A percentile compares a stretch with the other conserved stretches of the same genome.
Evolutionary conservation across 352 stramenopile genomes (phyloP).

Genomic region (Pythium volutum): DNA sequence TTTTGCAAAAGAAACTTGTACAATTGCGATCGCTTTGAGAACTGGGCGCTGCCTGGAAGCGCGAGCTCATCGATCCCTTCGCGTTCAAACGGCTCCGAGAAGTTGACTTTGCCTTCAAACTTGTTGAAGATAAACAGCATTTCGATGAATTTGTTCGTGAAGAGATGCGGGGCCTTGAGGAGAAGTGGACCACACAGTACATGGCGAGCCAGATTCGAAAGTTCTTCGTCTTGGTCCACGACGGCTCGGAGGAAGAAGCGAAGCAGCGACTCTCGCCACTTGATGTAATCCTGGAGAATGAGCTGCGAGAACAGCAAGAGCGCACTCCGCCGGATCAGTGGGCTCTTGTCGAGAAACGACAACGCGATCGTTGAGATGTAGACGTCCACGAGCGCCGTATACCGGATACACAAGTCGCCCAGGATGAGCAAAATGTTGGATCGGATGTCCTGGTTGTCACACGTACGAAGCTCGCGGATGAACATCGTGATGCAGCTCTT

Average conservation of each 20-base stretch:
- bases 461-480: slow-evolving; percentile 91
- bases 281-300: slow-evolving; percentile 98
- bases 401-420: slow-evolving; percentile 95
- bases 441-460: slow-evolving; percentile 82
- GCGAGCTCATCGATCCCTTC: slow-evolving; percentile 65
- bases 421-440: slow-evolving; percentile 97
- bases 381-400: slow-evolving; percentile 95
- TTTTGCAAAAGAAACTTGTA: slow-evolving; percentile 94
- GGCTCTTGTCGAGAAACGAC: slow-evolving; percentile 79
- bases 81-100: slow-evolving; percentile 58
- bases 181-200: slow-evolving; percentile 90
- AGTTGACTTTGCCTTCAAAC: slow-evolving; percentile 56
- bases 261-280: slow-evolving; percentile 95
- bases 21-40: slow-evolving; percentile 77
- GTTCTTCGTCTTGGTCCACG: slow-evolving; percentile 92
- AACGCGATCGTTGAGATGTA: slow-evolving; percentile 95
- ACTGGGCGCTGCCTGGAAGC: slow-evolving; percentile 51
- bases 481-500: slow-evolving; percentile 95
- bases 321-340: slow-evolving; percentile 91
- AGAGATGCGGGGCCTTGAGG: slow-evolving; percentile 91
- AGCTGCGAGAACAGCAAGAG: slow-evolving; percentile 95
- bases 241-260: slow-evolving; percentile 94
- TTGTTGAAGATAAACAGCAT: slow-evolving; percentile 96
- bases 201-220: slow-evolving; percentile 91
- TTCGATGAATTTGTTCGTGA: slow-evolving; percentile 97